Base-by-base conservation (phyloP, 148 eudicot species). In the Dysphania ambrosioides region DNA sequence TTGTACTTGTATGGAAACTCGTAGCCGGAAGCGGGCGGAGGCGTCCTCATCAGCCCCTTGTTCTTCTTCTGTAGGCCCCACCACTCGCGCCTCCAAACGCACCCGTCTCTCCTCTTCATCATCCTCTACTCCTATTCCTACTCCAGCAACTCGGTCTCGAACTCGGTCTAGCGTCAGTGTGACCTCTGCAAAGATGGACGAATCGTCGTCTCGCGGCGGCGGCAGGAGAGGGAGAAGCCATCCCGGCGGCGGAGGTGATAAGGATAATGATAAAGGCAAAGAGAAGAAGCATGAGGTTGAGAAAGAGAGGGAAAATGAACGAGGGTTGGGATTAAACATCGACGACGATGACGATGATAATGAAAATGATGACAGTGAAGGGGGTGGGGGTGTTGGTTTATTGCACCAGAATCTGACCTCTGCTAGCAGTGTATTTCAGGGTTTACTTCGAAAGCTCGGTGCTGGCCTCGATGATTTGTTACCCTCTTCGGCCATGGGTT, bases 11-110 rank as follows among this genome's bases (percentile, higher is more conserved):
- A 96, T 96, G 99, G 99, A 96, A 92, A 96, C 99, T 87, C 99
- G 97, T 64, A 87, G 96, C 80, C 99, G 97, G 81, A 95, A 96
- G 86, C 87, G 97, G 92, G 97, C 94, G 84, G 97, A 96, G 93
- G 98, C 97, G 82, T 85, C 91, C 85, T 85, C 97, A 81, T 86
- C 98, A 82, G 83, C 93, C 79, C 81, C 95, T 77, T 87, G 93
- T 78, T 82, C 90, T 56, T 83, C 91, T 9, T 83, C 98, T n/a
- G 81, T 59, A 31, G 78, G 92, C 21, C 83, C 92, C 68, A 70
- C 85, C 53, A 88, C 91, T 61, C 97, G 93, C 55, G 76, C 91
- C 26, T 40, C 80, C 16, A 88, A 89, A 74, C 89, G 92, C 72
- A 34, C 88, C 32, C 93, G 97, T 32, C 70, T 83, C 27, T 78